These are phyloP conservation scores for Schizonepeta tenuifolia DNA, from an alignment of 257 asterid species.

Conservation along the genomic window DNA sequence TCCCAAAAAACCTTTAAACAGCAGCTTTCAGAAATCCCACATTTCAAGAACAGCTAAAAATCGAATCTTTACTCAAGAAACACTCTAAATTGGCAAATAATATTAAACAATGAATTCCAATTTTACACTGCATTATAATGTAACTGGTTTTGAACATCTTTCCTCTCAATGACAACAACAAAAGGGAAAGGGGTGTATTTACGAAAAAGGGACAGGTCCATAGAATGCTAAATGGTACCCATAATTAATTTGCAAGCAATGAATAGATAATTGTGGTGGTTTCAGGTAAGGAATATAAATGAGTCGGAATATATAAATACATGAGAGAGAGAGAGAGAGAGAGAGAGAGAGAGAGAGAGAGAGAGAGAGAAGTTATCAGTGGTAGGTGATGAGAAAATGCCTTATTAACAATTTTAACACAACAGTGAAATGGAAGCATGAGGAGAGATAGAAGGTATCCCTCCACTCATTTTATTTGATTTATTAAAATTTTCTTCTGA, in stretches of 20 bases:
- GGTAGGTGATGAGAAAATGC: constrained; percentile 75
- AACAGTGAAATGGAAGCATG: constrained; percentile 68
- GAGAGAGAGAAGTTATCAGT: constrained; percentile 63
- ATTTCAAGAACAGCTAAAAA: constrained; percentile 37
- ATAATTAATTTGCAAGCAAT: constrained; percentile 42
- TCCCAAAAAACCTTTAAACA: constrained; percentile 36
- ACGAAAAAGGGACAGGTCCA: constrained; percentile 46
- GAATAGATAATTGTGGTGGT: constrained; percentile 52
- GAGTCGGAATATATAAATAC: constrained; percentile 28
- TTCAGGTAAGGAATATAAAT: constrained; percentile 51
- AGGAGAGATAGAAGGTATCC: constrained; percentile 49
- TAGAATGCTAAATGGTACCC: constrained; percentile 40
- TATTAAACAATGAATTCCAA: constrained; percentile 30
- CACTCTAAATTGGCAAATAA: constrained; percentile 37
- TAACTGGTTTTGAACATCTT: constrained; percentile 35
- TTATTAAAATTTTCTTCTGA: constrained; percentile 26
- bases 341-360: constrained; percentile 44
- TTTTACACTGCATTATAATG: constrained; percentile 44
- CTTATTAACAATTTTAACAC: constrained; percentile 42
- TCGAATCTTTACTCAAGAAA: constrained; percentile 19
- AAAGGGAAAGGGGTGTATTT: constrained; percentile 41
- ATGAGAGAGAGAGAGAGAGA: constrained; percentile 25
- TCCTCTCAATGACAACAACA: constrained; percentile 40
- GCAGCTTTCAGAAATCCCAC: constrained; percentile 38
- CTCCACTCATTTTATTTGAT: constrained; percentile 36